Evolutionary conservation across 106 monocot species (phyloP).

Genomic region (Apostasia ramifera): DNA sequence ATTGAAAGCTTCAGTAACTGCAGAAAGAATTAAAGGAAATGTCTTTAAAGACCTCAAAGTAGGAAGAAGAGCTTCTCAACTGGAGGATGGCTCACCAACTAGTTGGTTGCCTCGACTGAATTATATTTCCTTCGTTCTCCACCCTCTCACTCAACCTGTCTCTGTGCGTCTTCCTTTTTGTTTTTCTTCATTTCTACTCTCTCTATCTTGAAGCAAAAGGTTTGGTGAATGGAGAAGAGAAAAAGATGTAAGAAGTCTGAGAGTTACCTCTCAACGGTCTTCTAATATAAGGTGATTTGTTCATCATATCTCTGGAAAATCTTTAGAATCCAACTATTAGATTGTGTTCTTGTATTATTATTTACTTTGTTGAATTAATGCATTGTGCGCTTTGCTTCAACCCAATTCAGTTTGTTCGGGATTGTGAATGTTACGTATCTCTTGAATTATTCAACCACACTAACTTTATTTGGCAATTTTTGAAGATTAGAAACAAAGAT

Average conservation of each 20-base stretch:
- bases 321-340: no score
- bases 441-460: no score
- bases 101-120: constrained; percentile 11
- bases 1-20: neutral
- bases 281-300: neutral
- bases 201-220: constrained; percentile 55
- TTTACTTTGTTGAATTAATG: no score
- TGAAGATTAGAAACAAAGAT: no score
- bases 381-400: no score
- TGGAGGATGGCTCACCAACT: constrained; percentile 31
- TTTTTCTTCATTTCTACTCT: constrained; percentile 38
- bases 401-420: no score
- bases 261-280: constrained; percentile 26
- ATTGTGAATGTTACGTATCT: no score
- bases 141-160: neutral
- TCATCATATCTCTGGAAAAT: neutral
- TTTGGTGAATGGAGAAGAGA: constrained; percentile 38
- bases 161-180: neutral
- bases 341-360: no score
- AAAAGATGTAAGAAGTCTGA: constrained; percentile 33
- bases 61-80: constrained; percentile 4
- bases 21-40: neutral
- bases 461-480: no score
- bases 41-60: constrained; percentile 11
- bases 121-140: neutral